A percentile compares a stretch with the other conserved stretches of the same genome.
Evolutionary conservation across 805 yeast genomes (phyloP).

Genomic region (Metschnikowia koreensis): DNA sequence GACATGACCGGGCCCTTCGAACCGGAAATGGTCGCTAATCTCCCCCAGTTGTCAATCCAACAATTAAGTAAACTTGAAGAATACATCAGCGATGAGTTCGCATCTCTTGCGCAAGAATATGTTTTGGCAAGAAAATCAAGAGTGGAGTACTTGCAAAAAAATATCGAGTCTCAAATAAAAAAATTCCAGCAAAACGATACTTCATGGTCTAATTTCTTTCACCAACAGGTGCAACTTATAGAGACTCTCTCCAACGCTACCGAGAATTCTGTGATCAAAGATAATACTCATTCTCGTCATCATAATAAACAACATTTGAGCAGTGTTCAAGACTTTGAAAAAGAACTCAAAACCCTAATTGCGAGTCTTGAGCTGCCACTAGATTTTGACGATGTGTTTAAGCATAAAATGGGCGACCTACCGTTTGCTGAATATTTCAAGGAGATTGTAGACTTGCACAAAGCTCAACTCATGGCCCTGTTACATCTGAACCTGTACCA

Average conservation of each 20-base stretch:
- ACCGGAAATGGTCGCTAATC: constrained; percentile 15
- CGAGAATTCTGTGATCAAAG: constrained; percentile 28
- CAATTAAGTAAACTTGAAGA: constrained; percentile 25
- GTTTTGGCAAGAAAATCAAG: constrained; percentile 29
- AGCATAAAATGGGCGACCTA: constrained; percentile 15
- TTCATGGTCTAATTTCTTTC: constrained; percentile 33
- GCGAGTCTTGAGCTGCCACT: constrained; percentile 34
- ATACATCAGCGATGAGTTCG: constrained; percentile 24
- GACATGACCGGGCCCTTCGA: constrained; percentile 12
- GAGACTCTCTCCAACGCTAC: constrained; percentile 30
- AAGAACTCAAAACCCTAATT: constrained; percentile 30
- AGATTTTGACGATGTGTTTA: constrained; percentile 29
- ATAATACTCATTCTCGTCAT: not conserved
- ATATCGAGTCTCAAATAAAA: constrained; percentile 26
- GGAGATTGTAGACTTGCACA: constrained; percentile 23
- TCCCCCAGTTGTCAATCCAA: constrained; percentile 23
- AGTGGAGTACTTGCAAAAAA: constrained; percentile 25
- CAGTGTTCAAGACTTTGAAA: constrained; percentile 24
- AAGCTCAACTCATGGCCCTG: constrained; percentile 24
- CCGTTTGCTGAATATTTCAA: constrained; percentile 26
- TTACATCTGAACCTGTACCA: constrained; percentile 32
- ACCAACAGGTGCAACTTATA: constrained; percentile 35
- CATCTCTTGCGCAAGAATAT: constrained; percentile 24
- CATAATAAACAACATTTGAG: not conserved
- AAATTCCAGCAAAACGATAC: constrained; percentile 27